Conservation (phyloP, 1,139 yeast species). For the Debaryomycetaceae sp. region DNA sequence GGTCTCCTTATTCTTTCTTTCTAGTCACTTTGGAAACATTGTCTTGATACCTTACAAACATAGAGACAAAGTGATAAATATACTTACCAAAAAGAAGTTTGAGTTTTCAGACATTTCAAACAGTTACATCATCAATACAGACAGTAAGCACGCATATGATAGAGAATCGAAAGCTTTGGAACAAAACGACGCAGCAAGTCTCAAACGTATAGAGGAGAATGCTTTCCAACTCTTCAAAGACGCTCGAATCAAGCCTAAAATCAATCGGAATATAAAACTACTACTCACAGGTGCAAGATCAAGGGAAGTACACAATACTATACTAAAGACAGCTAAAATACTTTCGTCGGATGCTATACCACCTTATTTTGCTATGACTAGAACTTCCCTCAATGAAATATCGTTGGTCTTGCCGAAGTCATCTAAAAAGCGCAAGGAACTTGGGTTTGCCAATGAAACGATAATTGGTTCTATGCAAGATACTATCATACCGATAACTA, state of each 20-base stretch:
- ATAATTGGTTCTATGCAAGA: slow-evolving; percentile 60
- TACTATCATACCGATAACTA: slow-evolving; percentile 52
- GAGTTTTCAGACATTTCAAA: slow-evolving; percentile 42
- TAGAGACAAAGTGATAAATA: slow-evolving; percentile 42
- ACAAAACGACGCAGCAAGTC: slow-evolving; percentile 5
- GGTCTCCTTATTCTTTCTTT: slow-evolving; percentile 59
- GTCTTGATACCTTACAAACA: slow-evolving; percentile 55
- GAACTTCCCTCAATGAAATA: slow-evolving; percentile 51
- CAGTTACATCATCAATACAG: slow-evolving; percentile 20
- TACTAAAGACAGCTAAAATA: slow-evolving; percentile 33
- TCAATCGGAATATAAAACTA: slow-evolving; percentile 39
- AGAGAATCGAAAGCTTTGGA: slow-evolving; percentile 3
- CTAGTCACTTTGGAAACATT: slow-evolving; percentile 65
- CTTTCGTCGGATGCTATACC: slow-evolving; percentile 33
- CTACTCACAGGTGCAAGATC: slow-evolving; percentile 63
- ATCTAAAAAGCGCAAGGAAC: slow-evolving; percentile 24
- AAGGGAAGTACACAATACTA: slow-evolving; percentile 40
- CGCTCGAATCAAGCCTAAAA: slow-evolving; percentile 42
- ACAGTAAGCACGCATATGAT: background rate
- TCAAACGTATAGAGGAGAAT: slow-evolving; percentile 19
- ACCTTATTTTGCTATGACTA: slow-evolving; percentile 56
- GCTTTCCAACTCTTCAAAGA: slow-evolving; percentile 43
- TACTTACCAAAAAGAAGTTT: slow-evolving; percentile 43
- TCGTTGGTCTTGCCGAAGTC: slow-evolving; percentile 54
- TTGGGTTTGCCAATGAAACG: slow-evolving; percentile 42